Conservation (phyloP, 2,329 filamentous ascomycete genomes). For the Aspergillus neotritici region DNA sequence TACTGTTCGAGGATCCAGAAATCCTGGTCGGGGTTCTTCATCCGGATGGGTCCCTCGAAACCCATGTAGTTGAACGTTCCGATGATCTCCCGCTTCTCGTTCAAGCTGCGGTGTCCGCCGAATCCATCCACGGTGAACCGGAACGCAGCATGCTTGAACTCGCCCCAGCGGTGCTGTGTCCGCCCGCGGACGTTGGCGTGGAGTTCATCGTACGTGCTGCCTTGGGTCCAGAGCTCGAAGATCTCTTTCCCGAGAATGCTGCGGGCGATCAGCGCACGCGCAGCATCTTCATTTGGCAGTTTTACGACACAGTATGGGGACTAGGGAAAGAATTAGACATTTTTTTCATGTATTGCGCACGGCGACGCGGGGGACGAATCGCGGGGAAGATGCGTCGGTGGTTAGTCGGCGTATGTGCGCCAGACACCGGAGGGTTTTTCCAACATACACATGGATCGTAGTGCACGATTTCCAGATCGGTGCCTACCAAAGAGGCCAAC, state of each 20-base stretch:
- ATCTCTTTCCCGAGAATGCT: conserved; percentile 78
- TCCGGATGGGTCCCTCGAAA: conserved; percentile 70
- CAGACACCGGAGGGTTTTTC: too few relatives aligned
- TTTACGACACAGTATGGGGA: conserved; percentile 79
- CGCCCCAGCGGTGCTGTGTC: conserved; percentile 60
- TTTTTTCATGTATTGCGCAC: neutral
- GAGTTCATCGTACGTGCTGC: conserved; percentile 59
- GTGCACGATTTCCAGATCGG: conserved; percentile 65
- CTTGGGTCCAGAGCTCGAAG: conserved; percentile 82
- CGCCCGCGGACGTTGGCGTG: conserved; percentile 58
- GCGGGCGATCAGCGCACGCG: conserved; percentile 62
- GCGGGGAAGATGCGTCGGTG: neutral
- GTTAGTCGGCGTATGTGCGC: too few relatives aligned
- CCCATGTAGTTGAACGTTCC: conserved; percentile 73
- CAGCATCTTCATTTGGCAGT: conserved; percentile 60
- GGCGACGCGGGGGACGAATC: neutral
- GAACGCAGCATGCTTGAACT: conserved; percentile 64
- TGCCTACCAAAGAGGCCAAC: conserved; percentile 62
- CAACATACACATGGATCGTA: conserved; percentile 70
- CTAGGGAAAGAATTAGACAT: conserved; percentile 41
- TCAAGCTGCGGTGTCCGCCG: conserved; percentile 61
- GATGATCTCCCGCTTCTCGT: conserved; percentile 67
- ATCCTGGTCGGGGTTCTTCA: conserved; percentile 66
- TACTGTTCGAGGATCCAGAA: conserved; percentile 84
- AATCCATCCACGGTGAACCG: conserved; percentile 82